Evolutionary conservation across 73 alveolate genomes (phyloP), one percentile per base, ranked within the genome.

Genomic region (Uronychia setigera): DNA sequence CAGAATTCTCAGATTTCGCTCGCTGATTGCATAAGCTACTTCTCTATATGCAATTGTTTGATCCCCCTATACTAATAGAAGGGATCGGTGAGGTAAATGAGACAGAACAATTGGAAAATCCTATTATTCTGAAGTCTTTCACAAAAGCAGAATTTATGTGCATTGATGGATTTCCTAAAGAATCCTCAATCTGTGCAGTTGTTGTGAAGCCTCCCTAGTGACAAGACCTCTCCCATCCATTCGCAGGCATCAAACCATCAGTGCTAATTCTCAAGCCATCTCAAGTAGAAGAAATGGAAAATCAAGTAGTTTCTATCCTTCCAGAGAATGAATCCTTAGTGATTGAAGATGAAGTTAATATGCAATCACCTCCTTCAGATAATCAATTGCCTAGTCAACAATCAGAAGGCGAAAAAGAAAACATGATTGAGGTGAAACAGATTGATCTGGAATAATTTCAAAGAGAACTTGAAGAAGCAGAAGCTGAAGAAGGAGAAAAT

Each of bases 181-280:
- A 77, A 26, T 31, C 31, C 14, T 75, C 88, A 32, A 74, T 74
- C n/a, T 59, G 80, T 29, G 60, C 77, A 28, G 57, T 81, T 11
- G 82, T 85, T 0, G 28, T 85, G 80, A 88, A 88, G 26, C 32
- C 82, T 35, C 86, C 77, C 34, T 25, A 67, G 82, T 35, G 87
- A 34, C 31, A 35, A 35, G 57, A 76, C 29, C 26, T 35, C 32
- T 28, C 32, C 32, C 77, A 78, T 57, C 34, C 89, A 0, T 46
- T 46, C 67, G 67, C 67, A 46, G 92, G 92, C 0, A 85, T 77
- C n/a, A 85, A 85, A 35, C 92, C 88, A 14, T 35, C 87, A 78
- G 92, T 85, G 11, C 35, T 85, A 31, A 34, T 83, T 1, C 80
- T 83, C n/a, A n/a, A n/a, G n/a, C n/a, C n/a, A n/a, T n/a, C n/a